Evolutionary conservation across 2,329 filamentous ascomycete species (phyloP), one percentile per base, ranked within the genome.

Genomic region (Parascedosporium putredinis): DNA sequence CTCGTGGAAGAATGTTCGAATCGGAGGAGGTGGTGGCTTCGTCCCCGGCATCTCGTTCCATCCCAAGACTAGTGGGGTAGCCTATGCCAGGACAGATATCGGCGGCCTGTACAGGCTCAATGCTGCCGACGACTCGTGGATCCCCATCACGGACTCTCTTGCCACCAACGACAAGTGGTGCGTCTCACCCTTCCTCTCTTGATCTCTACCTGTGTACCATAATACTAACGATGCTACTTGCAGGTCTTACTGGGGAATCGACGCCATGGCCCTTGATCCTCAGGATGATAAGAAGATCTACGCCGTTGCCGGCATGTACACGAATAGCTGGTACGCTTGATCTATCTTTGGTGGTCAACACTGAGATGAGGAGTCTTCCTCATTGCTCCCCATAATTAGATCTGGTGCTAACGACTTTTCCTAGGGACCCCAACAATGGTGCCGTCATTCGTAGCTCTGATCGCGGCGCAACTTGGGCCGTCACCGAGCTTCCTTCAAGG

Each of bases 21-120:
- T 77, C 42, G 76, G 76, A 50, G 76, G 74, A 14, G 76, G 76
- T 12, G 76, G 76, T 47, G 76, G 76, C 27, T 80, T 80, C 55
- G 67, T 75, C 3, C 69, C 74, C 4, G 70, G 75, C 20, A 75
- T 80, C 47, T 67, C 76, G n/a, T 80, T 79, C 62, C 76, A 79
- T 55, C 73, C 73, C 4, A 70, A 63, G 31, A 62, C 60, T 5
- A 64, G 71, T 53, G 75, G 74, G 4, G 60, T 79, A 5, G 74
- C 74, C 2, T 79, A 78, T 55, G 74, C 73, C 22, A 67, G 76
- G 34, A 76, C 76, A 2, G 76, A 80, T 52, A 79, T 79, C 53
- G 76, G 76, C 16, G 75, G 76, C 7, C 65, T 76, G 9, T 79
- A 79, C 61, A 67, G 70, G 52, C 65, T 78, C 20, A 79, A 79